Percentiles rank a stretch among this genome's conserved stretches.
phyloP scores from a whole-genome alignment of 371 early-diverging fungal species.

The Lichtheimia corymbifera region DNA sequence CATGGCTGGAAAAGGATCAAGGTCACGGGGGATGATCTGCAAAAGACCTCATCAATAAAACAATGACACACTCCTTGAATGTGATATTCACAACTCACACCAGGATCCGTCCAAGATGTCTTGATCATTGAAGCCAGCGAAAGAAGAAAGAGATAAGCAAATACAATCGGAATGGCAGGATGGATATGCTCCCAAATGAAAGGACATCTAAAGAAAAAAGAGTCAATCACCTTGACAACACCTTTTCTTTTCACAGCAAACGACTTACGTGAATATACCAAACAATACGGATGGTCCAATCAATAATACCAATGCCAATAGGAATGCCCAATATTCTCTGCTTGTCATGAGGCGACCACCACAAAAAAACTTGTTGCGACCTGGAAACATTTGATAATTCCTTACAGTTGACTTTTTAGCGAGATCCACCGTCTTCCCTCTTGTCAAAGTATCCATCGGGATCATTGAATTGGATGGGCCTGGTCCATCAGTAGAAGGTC shows the following conservation, averaged over 20 bases:
- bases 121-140: slow-evolving; percentile 76
- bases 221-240: background rate
- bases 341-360: slow-evolving; percentile 75
- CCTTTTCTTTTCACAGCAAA: background rate
- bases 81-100: slow-evolving; percentile 48
- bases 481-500: background rate
- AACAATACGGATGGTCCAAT: slow-evolving; percentile 68
- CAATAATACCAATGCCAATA: slow-evolving; percentile 65
- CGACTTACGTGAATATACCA: slow-evolving; percentile 55
- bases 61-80: too few species aligned
- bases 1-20: slow-evolving; percentile 9
- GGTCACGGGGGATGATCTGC: slow-evolving; percentile 12
- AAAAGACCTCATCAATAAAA: too few species aligned
- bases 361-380: slow-evolving; percentile 62
- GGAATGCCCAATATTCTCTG: slow-evolving; percentile 67
- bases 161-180: slow-evolving; percentile 70
- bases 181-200: slow-evolving; percentile 69
- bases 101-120: slow-evolving; percentile 90
- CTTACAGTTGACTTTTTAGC: slow-evolving; percentile 1
- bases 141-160: slow-evolving; percentile 69
- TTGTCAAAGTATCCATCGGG: background rate
- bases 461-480: background rate
- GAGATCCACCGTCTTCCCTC: background rate
- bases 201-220: slow-evolving; percentile 41
- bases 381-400: slow-evolving; percentile 39